Evolutionary conservation across 306 rosid genomes (phyloP), one percentile per base, ranked within the genome.

Genomic region (Cucurbita maxima): DNA sequence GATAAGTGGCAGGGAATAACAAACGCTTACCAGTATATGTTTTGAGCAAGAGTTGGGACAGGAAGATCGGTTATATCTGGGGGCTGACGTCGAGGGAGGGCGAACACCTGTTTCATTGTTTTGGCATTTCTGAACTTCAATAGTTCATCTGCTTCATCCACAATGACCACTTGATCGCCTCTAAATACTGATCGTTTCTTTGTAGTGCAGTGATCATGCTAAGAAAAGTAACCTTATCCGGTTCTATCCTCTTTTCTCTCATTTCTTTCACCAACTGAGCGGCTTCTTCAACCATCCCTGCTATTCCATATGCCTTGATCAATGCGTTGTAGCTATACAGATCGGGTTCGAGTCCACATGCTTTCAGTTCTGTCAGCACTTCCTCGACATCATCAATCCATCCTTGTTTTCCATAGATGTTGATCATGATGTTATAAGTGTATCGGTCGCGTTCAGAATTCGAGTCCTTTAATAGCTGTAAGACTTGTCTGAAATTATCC

Each of bases 141-240:
- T 89, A 70, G 20, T 87, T 84, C 81, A 89, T 51, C 86, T 94
- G 99, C 90, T 94, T 94, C 96, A 91, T 85, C 97, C 99, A 91
- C 72, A 91, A 75, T 5, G 99, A 94, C 99, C 97, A 94, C 82
- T 87, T 94, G 59, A 94, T 90, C 40, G 99, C 99, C 85, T 94
- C 97, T 56, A 94, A 83, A 84, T 78, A 87, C 52, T 91, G 62
- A 76, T 94, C 97, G 75, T 94, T 94, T 76, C 86, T 86, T 30
- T 77, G 72, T 60, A 89, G 74, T 14, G 99, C 91, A 37, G 67
- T 71, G 77, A 94, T 81, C 62, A 94, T 87, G 86, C 85, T 94
- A 71, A 79, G 58, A 77, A 89, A 91, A 62, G 96, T 90, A 76
- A 82, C 81, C 83, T 51, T 83, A 85, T 94, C 99, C n/a, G 99